These are phyloP conservation scores for Bretschneidera sinensis DNA, from an alignment of 345 rosid genomes.

Conservation along the genomic window DNA sequence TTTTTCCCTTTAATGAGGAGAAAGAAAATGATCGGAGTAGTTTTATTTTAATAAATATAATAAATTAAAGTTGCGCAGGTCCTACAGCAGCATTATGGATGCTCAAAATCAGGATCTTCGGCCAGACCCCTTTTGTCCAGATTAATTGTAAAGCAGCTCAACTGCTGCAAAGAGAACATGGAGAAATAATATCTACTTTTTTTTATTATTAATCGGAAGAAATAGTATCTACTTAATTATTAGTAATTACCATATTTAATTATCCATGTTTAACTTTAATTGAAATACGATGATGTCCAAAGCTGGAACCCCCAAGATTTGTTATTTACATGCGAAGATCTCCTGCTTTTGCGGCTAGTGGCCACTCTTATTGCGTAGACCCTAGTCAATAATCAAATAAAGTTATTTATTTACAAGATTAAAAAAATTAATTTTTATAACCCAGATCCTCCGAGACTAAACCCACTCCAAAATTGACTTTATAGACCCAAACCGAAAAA, in stretches of 20 bases:
- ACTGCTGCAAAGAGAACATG: slow-evolving; percentile 7
- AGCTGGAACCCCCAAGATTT: slow-evolving; percentile 20
- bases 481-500: too few relatives aligned
- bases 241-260: slow-evolving; percentile 13
- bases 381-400: too few relatives aligned
- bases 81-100: slow-evolving; percentile 20
- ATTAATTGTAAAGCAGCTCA: slow-evolving; percentile 18
- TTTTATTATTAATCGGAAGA: not conserved
- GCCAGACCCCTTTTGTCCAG: not conserved
- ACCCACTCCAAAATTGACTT: too few relatives aligned
- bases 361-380: not conserved
- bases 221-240: not conserved
- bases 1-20: too few relatives aligned
- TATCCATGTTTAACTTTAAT: slow-evolving; percentile 27
- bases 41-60: too few relatives aligned
- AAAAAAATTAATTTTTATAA: too few relatives aligned
- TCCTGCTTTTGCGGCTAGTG: slow-evolving; percentile 59
- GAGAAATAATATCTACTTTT: not conserved
- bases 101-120: slow-evolving; percentile 37
- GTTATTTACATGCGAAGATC: slow-evolving; percentile 42
- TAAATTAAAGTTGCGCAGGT: slow-evolving; percentile 11
- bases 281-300: slow-evolving; percentile 36
- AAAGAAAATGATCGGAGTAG: slow-evolving; percentile 9
- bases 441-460: too few relatives aligned
- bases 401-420: too few relatives aligned